Base-by-base conservation (phyloP, 179 eudicot species). In the Gypsophila paniculata region DNA sequence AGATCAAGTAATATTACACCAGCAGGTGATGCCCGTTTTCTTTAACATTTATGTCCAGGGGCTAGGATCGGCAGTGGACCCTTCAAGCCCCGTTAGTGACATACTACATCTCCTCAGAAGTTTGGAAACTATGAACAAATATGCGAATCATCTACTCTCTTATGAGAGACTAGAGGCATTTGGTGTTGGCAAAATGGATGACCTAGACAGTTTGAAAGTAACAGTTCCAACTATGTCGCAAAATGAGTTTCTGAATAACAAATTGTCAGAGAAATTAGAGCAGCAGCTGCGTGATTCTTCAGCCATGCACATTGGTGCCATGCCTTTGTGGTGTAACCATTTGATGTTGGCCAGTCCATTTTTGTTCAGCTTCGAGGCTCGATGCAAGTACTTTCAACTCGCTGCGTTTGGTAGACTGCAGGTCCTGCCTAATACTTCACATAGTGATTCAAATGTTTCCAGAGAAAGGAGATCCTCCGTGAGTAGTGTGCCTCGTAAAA, bases 301-400 rank as follows among this genome's bases (percentile, higher is more conserved):
- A 65, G 77, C 87, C 42, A 77, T 88, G 57, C 89, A 88, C 55
- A 69, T 80, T 70, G 96, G 97, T 62, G 89, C 91, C 72, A 64
- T 94, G 91, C 99, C 97, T 61, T 79, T 83, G 55, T 94, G 99
- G 99, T 94, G 99, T 75, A 76, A 68, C 66, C 89, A 88, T 65
- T 87, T 94, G 77, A 86, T 94, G 83, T 66, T 75, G 55, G 73
- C 78, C 26, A 89, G 87, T 80, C 92, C 99, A 8, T 91, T 89
- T 78, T 77, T 94, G 72, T 91, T 94, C 71, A 64, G 86, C 75
- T 94, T 88, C 73, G 97, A 94, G 77, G 86, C 84, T 53, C 88
- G 91, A 80, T 87, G 88, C 76, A 91, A 88, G 82, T 91, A 84
- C 76, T 91, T 94, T 65, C 85, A 83, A 66, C 73, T 94, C 81